Evolutionary conservation across 768 basidiomycete species (phyloP), one percentile per base, ranked within the genome.

Genomic region (Amanita exitialis): DNA sequence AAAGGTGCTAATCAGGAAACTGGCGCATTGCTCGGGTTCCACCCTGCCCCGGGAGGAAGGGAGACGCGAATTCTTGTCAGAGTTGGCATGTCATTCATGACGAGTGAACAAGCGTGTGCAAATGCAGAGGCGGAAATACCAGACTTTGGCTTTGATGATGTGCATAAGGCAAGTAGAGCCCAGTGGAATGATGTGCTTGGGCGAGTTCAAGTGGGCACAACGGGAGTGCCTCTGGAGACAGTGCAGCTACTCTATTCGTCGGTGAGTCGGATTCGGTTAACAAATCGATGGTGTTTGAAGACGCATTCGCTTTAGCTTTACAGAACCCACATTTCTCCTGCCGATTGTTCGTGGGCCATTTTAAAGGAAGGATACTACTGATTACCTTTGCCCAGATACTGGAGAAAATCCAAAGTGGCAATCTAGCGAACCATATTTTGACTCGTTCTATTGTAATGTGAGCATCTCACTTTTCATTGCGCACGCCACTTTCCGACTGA

Each of bases 371-470:
- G 20, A 7, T 12, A 27, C 6, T 38, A 30, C 32, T 36, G 8
- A 46, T 25, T n/a, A 27, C 13, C 27, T 20, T 18, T 41, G 12
- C 15, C 6, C 49, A 81, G 80, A 82, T 57, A 78, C 76, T 4
- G 80, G 77, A 20, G 82, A 84, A 61, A 82, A 82, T 53, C 77
- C 80, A 0, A 71, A 69, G 44, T 83, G 80, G 81, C 71, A 74
- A 44, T 83, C 81, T 0, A 71, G 70, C 0, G 81, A 82, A 54
- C 81, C 82, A 0, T 84, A 84, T 54, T 83, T 71, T 50, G 81
- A 84, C 60, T 80, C 80, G 0, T 71, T 82, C 46, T 83, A 84
- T 54, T 84, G 82, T 64, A 83, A 83, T 51, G 81, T 80, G 53
- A n/a, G 75, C 57, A 8, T 8, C 18, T 28, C 8, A 21, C 48